These are phyloP conservation scores for Forsythia suspensa DNA, from an alignment of 257 asterid genomes.

Conservation along the genomic window DNA sequence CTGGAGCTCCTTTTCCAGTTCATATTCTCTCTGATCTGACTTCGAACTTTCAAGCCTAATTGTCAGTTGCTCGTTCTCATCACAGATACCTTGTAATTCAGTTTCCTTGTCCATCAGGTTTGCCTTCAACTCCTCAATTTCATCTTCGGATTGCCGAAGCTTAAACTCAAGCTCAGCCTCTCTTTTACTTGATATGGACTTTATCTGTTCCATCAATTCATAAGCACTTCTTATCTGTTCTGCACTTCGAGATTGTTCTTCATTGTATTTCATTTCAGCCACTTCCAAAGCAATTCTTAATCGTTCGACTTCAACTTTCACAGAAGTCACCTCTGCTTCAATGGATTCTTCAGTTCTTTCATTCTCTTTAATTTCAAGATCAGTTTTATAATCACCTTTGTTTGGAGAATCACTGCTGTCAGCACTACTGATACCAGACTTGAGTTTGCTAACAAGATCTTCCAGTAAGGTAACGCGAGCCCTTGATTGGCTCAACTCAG, in stretches of 20 bases:
- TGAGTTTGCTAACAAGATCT: constrained; percentile 55
- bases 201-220: constrained; percentile 57
- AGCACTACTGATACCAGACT: constrained; percentile 25
- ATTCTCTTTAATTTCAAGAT: constrained; percentile 11
- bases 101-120: constrained; percentile 90
- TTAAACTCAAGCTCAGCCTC: constrained; percentile 57
- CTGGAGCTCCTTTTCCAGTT: constrained; percentile 54
- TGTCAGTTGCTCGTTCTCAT: constrained; percentile 70
- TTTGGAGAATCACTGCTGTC: constrained; percentile 14
- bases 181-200: constrained; percentile 41
- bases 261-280: constrained; percentile 54
- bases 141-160: constrained; percentile 39
- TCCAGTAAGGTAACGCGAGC: constrained; percentile 63
- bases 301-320: constrained; percentile 56
- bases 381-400: background rate
- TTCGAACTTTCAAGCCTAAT: constrained; percentile 34
- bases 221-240: constrained; percentile 45
- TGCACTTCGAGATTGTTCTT: constrained; percentile 49
- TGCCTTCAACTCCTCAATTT: constrained; percentile 78
- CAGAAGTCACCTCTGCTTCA: constrained; percentile 41
- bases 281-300: constrained; percentile 64
- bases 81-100: constrained; percentile 80
- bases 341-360: constrained; percentile 22
- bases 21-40: constrained; percentile 37
- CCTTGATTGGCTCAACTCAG: constrained; percentile 68